A percentile compares a stretch with the other conserved stretches of the same genome.
Conservation (phyloP, 2,329 filamentous ascomycete genomes). For the Pseudovirgaria hyperparasitica region DNA sequence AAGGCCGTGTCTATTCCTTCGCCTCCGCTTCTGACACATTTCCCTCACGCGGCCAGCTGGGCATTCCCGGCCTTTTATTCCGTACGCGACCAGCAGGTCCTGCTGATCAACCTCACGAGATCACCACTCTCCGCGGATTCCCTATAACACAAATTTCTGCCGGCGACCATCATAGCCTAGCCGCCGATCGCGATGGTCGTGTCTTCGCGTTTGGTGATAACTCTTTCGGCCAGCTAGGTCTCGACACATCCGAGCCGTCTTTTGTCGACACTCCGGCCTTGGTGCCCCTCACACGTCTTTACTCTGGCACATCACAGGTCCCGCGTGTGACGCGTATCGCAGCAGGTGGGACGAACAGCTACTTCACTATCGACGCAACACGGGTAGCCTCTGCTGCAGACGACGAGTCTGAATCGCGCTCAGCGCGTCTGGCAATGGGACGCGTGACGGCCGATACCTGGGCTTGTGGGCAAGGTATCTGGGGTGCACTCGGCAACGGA, state of each 20-base stretch:
- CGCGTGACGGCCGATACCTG: slow-evolving; percentile 65
- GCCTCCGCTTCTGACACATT: slow-evolving; percentile 68
- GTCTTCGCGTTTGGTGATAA: slow-evolving; percentile 90
- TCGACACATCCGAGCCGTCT: slow-evolving; percentile 51
- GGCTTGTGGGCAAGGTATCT: slow-evolving; percentile 77
- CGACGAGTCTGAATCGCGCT: slow-evolving; percentile 13
- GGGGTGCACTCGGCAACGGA: slow-evolving; percentile 70
- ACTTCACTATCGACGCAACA: slow-evolving; percentile 71
- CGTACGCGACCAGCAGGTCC: slow-evolving; percentile 60
- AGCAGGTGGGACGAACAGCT: slow-evolving; percentile 78
- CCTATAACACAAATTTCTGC: slow-evolving; percentile 63
- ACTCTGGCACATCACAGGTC: slow-evolving; percentile 49
- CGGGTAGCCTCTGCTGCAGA: slow-evolving; percentile 38
- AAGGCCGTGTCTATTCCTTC: slow-evolving; percentile 78
- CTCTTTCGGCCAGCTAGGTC: slow-evolving; percentile 78
- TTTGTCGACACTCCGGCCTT: slow-evolving; percentile 57
- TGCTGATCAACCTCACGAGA: slow-evolving; percentile 72
- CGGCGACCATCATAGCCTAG: slow-evolving; percentile 78
- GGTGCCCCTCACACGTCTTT: slow-evolving; percentile 59
- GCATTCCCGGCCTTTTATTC: slow-evolving; percentile 74
- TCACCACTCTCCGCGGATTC: slow-evolving; percentile 57
- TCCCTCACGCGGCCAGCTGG: slow-evolving; percentile 74
- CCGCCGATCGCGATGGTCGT: slow-evolving; percentile 60
- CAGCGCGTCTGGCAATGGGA: slow-evolving; percentile 30
- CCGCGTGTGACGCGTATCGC: slow-evolving; percentile 64